Evolutionary conservation across 1,284 basidiomycete species (phyloP).

Genomic region (Ganoderma multipileum): DNA sequence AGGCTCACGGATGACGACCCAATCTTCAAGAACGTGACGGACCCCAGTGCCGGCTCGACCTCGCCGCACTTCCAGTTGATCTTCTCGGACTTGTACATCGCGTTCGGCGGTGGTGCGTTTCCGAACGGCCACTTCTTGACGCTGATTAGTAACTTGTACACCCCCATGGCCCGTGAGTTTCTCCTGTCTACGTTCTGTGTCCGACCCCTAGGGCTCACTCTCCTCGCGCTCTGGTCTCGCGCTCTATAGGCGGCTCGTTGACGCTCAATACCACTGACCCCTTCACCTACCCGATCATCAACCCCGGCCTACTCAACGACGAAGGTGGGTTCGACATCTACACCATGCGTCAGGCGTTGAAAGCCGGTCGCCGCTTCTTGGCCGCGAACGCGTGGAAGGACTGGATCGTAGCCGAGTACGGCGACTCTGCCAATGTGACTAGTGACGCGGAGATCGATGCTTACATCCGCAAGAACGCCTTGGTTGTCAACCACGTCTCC

Average conservation of each 20-base stretch:
- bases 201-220: too few species aligned
- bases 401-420: conserved; percentile 12
- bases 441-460: conserved; percentile 25
- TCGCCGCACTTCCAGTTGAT: conserved; percentile 29
- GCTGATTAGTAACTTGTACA: conserved; percentile 20
- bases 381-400: conserved; percentile 27
- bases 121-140: conserved; percentile 22
- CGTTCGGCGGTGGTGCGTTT: conserved; percentile 11
- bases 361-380: conserved; percentile 27
- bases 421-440: conserved; percentile 9
- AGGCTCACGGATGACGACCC: conserved; percentile 16
- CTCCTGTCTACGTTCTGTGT: background rate
- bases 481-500: conserved; percentile 11
- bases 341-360: conserved; percentile 29
- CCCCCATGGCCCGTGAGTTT: conserved; percentile 24
- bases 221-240: too few species aligned
- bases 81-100: conserved; percentile 16
- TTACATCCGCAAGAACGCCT: conserved; percentile 19
- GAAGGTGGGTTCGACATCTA: conserved; percentile 32
- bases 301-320: conserved; percentile 28
- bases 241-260: conserved; percentile 32
- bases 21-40: conserved; percentile 11
- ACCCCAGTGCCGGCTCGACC: conserved; percentile 30
- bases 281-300: conserved; percentile 34
- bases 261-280: conserved; percentile 33